Evolutionary conservation across 805 yeast species (phyloP).

Genomic region (Vanderwaltozyma polyspora): DNA sequence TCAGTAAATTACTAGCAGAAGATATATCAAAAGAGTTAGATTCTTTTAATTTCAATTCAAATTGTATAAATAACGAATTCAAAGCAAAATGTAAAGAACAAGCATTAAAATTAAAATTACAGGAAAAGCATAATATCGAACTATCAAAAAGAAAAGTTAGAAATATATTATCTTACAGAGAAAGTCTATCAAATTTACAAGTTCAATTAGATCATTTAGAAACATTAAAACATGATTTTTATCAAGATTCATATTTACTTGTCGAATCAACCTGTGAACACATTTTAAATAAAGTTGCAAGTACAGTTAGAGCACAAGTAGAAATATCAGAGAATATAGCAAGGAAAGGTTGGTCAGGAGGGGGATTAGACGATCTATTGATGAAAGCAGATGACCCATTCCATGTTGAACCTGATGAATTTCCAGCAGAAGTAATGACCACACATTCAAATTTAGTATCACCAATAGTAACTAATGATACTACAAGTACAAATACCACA

Average conservation of each 20-base stretch:
- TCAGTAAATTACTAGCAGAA: slow-evolving; percentile 42
- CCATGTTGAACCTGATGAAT: slow-evolving; percentile 21
- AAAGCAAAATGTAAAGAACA: slow-evolving; percentile 42
- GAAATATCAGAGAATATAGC: slow-evolving; percentile 76
- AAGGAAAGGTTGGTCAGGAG: slow-evolving; percentile 77
- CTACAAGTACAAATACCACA: too few species aligned
- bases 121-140: slow-evolving; percentile 51
- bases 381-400: slow-evolving; percentile 59
- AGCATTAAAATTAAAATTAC: slow-evolving; percentile 40
- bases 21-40: slow-evolving; percentile 39
- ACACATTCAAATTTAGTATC: too few species aligned
- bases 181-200: slow-evolving; percentile 56
- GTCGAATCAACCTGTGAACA: slow-evolving; percentile 51
- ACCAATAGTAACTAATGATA: too few species aligned
- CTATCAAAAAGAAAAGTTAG: slow-evolving; percentile 50
- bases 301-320: slow-evolving; percentile 65
- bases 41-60: slow-evolving; percentile 34
- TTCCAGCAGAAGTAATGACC: too few species aligned
- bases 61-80: slow-evolving; percentile 41
- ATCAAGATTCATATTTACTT: slow-evolving; percentile 48
- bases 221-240: slow-evolving; percentile 60
- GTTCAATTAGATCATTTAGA: slow-evolving; percentile 72
- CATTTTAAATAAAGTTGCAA: slow-evolving; percentile 45
- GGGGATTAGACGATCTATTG: slow-evolving; percentile 65
- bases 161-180: slow-evolving; percentile 56